Conservation (phyloP, 305 asterid genomes). For the Euphrasia arctica region DNA sequence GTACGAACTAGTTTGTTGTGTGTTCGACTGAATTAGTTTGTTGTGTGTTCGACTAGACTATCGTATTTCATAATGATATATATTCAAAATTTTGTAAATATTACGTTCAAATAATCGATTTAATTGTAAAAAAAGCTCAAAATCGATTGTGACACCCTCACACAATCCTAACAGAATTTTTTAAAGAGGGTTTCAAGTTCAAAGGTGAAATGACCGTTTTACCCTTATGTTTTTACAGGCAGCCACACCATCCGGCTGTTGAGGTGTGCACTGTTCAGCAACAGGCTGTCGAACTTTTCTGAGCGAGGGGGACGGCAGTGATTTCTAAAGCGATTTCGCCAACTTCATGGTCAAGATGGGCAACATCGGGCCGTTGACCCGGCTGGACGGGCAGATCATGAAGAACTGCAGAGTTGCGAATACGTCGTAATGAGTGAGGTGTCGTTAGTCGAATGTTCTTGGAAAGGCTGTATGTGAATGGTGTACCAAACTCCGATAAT, state of each 20-base stretch:
- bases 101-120: too few species aligned
- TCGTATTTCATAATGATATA: too few species aligned
- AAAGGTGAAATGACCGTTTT: too few species aligned
- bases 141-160: too few species aligned
- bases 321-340: conserved; percentile 57
- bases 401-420: conserved; percentile 63
- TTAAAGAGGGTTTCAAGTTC: neutral
- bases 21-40: too few species aligned
- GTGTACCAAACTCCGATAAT: too few species aligned
- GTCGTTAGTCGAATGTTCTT: neutral
- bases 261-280: conserved; percentile 54
- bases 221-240: conserved; percentile 30
- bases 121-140: too few species aligned
- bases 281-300: conserved; percentile 63
- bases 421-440: conserved; percentile 6
- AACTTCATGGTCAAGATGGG: conserved; percentile 75
- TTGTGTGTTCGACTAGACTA: too few species aligned
- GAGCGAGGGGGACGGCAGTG: conserved; percentile 48
- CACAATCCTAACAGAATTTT: too few species aligned
- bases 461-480: neutral
- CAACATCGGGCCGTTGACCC: conserved; percentile 49
- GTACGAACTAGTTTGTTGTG: too few species aligned
- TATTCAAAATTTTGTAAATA: too few species aligned
- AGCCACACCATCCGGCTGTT: conserved; percentile 74
- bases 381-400: conserved; percentile 58